These are phyloP conservation scores for Hemisphaericaspora subhashii DNA, from an alignment of 1,139 yeast genomes.

Conservation along the genomic window DNA sequence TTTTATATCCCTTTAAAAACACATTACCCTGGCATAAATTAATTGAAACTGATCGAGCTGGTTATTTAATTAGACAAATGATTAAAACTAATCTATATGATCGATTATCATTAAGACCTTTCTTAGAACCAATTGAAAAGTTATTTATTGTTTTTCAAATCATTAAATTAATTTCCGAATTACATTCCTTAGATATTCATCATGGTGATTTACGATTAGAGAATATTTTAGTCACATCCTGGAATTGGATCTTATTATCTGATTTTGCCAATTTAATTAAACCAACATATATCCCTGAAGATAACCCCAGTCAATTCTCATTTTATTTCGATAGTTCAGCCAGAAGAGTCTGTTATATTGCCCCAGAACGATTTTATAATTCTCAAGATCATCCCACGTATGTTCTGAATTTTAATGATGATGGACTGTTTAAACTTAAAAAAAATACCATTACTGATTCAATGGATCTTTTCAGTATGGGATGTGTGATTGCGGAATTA, in stretches of 20 bases:
- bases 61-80: constrained; percentile 82
- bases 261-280: constrained; percentile 80
- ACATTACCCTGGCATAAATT: constrained; percentile 71
- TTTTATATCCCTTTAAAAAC: constrained; percentile 55
- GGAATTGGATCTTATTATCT: constrained; percentile 82
- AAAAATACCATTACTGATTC: constrained; percentile 48
- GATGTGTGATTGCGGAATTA: constrained; percentile 90
- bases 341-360: constrained; percentile 84
- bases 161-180: constrained; percentile 55
- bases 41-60: constrained; percentile 89
- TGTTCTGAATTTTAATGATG: constrained; percentile 25
- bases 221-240: constrained; percentile 80
- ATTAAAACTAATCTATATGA: constrained; percentile 80
- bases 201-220: constrained; percentile 96
- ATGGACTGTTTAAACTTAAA: constrained; percentile 25
- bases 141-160: constrained; percentile 83
- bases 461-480: constrained; percentile 89
- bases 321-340: constrained; percentile 91
- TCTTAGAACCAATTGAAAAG: constrained; percentile 77
- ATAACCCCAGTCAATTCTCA: constrained; percentile 91
- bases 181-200: constrained; percentile 60
- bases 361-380: constrained; percentile 83
- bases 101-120: constrained; percentile 83
- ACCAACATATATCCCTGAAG: constrained; percentile 86
- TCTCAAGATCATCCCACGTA: constrained; percentile 21